These are phyloP conservation scores for Colletotrichum sp. DNA, from an alignment of 2,329 filamentous ascomycete species.

Conservation along the genomic window DNA sequence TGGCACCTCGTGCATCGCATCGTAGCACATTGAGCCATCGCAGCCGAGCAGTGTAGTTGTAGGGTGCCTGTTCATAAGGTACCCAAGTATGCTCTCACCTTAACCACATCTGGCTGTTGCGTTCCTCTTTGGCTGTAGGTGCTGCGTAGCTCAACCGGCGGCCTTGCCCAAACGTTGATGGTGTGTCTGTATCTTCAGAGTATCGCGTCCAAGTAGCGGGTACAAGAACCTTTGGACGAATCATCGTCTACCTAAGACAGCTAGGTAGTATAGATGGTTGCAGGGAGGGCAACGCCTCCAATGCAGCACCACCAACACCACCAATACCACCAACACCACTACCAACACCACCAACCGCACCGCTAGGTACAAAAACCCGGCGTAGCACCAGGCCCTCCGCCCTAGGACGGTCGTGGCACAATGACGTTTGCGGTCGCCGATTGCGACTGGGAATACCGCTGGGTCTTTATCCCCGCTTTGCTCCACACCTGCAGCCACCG, in stretches of 20 bases:
- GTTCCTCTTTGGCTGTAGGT: not conserved
- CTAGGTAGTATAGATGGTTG: not conserved
- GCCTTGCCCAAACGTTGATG: not conserved
- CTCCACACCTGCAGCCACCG: not conserved
- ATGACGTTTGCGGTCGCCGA: slow-evolving; percentile 17
- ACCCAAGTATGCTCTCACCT: not conserved
- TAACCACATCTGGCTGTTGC: not conserved
- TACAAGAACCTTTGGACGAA: not conserved
- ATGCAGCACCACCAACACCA: not conserved
- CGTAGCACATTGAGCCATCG: not conserved
- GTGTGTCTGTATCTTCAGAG: not conserved
- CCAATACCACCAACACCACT: not conserved
- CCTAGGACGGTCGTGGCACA: not conserved
- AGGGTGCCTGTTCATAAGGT: not conserved
- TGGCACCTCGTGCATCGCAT: not conserved
- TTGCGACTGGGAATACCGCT: slow-evolving; percentile 4
- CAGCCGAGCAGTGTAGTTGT: not conserved
- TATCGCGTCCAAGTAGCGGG: not conserved
- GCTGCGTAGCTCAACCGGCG: not conserved
- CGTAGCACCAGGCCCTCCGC: not conserved
- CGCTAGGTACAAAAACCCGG: not conserved
- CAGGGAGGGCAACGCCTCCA: not conserved
- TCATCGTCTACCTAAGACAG: not conserved
- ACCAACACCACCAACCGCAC: not conserved
- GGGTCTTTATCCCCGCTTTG: slow-evolving; percentile 2